phyloP scores from a whole-genome alignment of 805 yeast genomes.

The Saccharomycopsis sp. region DNA sequence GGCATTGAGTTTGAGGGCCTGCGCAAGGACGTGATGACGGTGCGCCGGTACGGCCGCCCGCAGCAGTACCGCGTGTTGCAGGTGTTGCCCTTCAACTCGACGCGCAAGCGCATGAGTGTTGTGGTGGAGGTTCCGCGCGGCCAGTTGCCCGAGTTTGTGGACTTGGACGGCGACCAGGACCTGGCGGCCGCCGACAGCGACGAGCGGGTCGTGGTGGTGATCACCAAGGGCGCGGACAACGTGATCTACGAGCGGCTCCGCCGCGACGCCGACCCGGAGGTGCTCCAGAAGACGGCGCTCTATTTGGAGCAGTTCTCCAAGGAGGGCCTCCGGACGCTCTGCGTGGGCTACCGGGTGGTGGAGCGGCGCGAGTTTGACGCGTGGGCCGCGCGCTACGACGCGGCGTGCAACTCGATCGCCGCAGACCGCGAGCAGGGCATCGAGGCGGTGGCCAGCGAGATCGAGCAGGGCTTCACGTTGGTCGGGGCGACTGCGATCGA shows the following conservation, averaged over 20 bases:
- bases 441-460: constrained; percentile 47
- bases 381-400: constrained; percentile 52
- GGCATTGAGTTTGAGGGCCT: constrained; percentile 59
- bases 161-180: not conserved
- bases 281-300: constrained; percentile 50
- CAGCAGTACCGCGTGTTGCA: constrained; percentile 38
- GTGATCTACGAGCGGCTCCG: constrained; percentile 48
- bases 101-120: constrained; percentile 75
- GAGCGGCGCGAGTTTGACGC: constrained; percentile 33
- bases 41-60: constrained; percentile 46
- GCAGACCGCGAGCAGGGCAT: constrained; percentile 52
- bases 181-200: constrained; percentile 31
- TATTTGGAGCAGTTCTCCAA: constrained; percentile 65
- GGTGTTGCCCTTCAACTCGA: constrained; percentile 58
- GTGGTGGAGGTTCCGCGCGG: constrained; percentile 40
- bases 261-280: constrained; percentile 33
- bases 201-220: constrained; percentile 36
- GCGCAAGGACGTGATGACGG: constrained; percentile 40
- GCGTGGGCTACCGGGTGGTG: constrained; percentile 55
- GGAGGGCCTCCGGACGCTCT: constrained; percentile 73
- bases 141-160: constrained; percentile 21
- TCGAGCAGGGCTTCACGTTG: constrained; percentile 50
- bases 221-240: constrained; percentile 72
- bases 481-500: constrained; percentile 82
- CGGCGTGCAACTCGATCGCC: constrained; percentile 49